These are phyloP conservation scores for Sporothrix curviconia DNA, from an alignment of 2,329 filamentous ascomycete genomes.

Conservation along the genomic window DNA sequence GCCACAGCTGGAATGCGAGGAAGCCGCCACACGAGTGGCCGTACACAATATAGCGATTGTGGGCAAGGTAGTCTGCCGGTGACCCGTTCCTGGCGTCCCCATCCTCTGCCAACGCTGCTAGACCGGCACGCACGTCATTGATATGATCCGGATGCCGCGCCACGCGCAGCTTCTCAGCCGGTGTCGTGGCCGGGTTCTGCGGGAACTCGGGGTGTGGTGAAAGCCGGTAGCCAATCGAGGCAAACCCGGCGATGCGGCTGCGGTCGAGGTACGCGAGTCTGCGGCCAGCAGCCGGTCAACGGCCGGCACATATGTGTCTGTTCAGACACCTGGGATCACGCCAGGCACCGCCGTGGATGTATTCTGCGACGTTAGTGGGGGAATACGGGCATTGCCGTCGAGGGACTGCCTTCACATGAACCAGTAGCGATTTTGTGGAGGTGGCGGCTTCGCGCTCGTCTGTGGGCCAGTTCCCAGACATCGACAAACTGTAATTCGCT, in stretches of 20 bases:
- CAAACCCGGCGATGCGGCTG: constrained; percentile 50
- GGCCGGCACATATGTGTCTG: constrained; percentile 39
- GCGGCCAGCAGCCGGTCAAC: constrained; percentile 14
- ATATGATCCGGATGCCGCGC: constrained; percentile 57
- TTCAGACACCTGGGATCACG: constrained; percentile 48
- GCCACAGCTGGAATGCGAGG: constrained; percentile 54
- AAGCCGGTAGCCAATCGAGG: constrained; percentile 59
- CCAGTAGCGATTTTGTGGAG: constrained; percentile 25
- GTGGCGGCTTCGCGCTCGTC: constrained; percentile 15
- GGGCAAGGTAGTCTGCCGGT: constrained; percentile 18
- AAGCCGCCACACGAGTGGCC: constrained; percentile 61
- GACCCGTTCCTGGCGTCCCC: constrained; percentile 19
- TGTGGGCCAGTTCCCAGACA: constrained; percentile 35
- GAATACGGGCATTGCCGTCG: too few relatives aligned
- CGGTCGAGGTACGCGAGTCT: constrained; percentile 36
- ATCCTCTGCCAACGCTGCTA: constrained; percentile 38
- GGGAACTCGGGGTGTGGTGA: constrained; percentile 45
- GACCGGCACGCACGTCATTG: constrained; percentile 45
- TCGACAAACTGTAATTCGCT: constrained; percentile 40
- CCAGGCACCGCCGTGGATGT: constrained; percentile 59
- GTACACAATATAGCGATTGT: constrained; percentile 44
- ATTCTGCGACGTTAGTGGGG: constrained; percentile 23
- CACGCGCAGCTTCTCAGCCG: constrained; percentile 29
- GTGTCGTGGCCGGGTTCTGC: constrained; percentile 34
- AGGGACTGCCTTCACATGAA: too few relatives aligned